Evolutionary conservation across 441 rosid species (phyloP).

Genomic region (Gossypium gossypioides): DNA sequence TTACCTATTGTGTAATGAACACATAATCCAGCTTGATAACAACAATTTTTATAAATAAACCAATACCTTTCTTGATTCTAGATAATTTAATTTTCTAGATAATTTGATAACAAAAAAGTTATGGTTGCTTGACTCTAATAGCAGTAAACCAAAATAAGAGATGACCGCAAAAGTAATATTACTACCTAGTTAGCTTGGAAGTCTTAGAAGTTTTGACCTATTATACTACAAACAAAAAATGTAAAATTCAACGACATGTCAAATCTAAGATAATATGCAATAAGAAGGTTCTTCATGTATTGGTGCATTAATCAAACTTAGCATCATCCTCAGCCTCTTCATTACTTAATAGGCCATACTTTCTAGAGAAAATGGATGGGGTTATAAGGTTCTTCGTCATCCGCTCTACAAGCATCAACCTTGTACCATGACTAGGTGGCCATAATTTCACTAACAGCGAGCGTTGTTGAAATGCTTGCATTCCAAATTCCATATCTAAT

Average conservation of each 20-base stretch:
- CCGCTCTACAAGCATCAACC: constrained; percentile 50
- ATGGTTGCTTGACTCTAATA: background rate
- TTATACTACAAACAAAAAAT: background rate
- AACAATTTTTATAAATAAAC: constrained; percentile 13
- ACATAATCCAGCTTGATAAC: no score
- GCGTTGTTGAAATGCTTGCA: constrained; percentile 24
- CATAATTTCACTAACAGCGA: constrained; percentile 43
- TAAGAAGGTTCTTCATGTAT: background rate
- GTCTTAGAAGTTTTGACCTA: background rate
- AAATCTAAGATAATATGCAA: background rate
- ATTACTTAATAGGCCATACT: constrained; percentile 37
- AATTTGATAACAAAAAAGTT: background rate
- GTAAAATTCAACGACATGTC: background rate
- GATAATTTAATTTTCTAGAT: background rate
- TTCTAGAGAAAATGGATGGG: constrained; percentile 47
- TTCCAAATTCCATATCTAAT: constrained; percentile 40
- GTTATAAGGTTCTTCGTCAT: constrained; percentile 50
- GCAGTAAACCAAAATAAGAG: background rate
- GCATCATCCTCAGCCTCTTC: constrained; percentile 49
- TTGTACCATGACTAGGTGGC: constrained; percentile 57
- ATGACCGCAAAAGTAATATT: background rate
- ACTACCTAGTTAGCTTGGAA: background rate
- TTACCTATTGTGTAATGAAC: no score
- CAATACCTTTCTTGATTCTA: background rate
- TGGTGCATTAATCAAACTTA: constrained; percentile 13